phyloP scores from a whole-genome alignment of 2,329 filamentous ascomycete species.

The Xylaria polymorpha region DNA sequence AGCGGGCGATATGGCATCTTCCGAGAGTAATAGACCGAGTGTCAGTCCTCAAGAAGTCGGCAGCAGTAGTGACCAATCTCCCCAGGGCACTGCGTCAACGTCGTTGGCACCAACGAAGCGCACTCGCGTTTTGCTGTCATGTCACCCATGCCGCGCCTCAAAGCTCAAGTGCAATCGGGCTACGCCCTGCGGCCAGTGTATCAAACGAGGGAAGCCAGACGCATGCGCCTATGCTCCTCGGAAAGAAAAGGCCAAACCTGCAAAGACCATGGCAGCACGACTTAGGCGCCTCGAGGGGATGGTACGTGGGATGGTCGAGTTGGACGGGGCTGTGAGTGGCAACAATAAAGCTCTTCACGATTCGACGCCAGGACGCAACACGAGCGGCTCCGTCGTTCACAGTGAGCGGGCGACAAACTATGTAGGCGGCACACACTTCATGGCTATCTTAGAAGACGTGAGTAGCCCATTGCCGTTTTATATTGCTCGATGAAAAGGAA shows the following conservation, averaged over 20 bases:
- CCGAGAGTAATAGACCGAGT: slow-evolving; percentile 5
- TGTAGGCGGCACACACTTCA: slow-evolving; percentile 69
- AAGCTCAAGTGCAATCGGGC: slow-evolving; percentile 69
- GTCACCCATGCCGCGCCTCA: slow-evolving; percentile 62
- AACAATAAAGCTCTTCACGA: slow-evolving; percentile 21
- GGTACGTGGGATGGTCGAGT: slow-evolving; percentile 66
- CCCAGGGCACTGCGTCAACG: neutral
- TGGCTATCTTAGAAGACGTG: slow-evolving; percentile 70
- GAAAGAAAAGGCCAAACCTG: slow-evolving; percentile 55
- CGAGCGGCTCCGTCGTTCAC: slow-evolving; percentile 57
- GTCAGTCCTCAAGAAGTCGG: slow-evolving; percentile 23
- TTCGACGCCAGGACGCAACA: slow-evolving; percentile 40
- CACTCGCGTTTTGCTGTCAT: slow-evolving; percentile 63
- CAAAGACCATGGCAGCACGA: slow-evolving; percentile 64
- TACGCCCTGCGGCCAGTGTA: slow-evolving; percentile 64
- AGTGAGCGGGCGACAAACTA: slow-evolving; percentile 61
- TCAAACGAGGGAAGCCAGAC: slow-evolving; percentile 60
- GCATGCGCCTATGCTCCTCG: slow-evolving; percentile 63
- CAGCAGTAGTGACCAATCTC: slow-evolving; percentile 21
- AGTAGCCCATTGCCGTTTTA: slow-evolving; percentile 42
- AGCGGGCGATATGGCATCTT: slow-evolving; percentile 20
- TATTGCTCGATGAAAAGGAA: neutral
- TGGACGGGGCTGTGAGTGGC: slow-evolving; percentile 44
- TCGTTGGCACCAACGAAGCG: slow-evolving; percentile 53
- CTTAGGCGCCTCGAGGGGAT: slow-evolving; percentile 67